These are phyloP conservation scores for Leucaena leucocephala DNA, from an alignment of 306 rosid genomes.

Conservation along the genomic window DNA sequence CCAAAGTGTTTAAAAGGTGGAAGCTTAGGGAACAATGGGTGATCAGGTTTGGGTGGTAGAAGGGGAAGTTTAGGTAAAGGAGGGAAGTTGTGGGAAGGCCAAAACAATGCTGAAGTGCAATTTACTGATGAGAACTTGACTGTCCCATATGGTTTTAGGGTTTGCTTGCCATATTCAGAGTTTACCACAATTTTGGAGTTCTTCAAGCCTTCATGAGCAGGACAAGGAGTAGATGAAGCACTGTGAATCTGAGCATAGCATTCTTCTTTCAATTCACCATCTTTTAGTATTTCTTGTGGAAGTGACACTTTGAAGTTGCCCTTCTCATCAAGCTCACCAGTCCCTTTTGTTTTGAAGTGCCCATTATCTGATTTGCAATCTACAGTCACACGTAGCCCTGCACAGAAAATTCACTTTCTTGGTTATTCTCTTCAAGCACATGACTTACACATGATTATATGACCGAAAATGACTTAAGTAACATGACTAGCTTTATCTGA, in stretches of 20 bases:
- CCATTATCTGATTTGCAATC: conserved; percentile 78
- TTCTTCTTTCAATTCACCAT: conserved; percentile 63
- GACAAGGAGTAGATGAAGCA: conserved; percentile 68
- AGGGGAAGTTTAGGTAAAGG: conserved; percentile 15
- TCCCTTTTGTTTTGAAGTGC: conserved; percentile 59
- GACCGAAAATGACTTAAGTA: not conserved
- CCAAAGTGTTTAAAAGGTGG: conserved; percentile 26
- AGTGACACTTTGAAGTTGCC: conserved; percentile 65
- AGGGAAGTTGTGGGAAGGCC: conserved; percentile 60
- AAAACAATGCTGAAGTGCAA: conserved; percentile 66
- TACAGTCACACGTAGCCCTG: conserved; percentile 71
- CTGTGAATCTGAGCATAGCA: conserved; percentile 86
- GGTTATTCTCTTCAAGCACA: not conserved
- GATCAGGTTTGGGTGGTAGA: not conserved
- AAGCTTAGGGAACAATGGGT: conserved; percentile 33
- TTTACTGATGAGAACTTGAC: conserved; percentile 70
- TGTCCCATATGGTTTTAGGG: conserved; percentile 49
- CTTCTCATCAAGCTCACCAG: conserved; percentile 58
- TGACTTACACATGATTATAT: not conserved
- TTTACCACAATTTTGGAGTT: conserved; percentile 54
- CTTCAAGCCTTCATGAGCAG: conserved; percentile 55
- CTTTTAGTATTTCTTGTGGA: conserved; percentile 59
- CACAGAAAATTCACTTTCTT: not conserved
- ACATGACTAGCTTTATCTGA: not conserved
- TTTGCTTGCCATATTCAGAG: conserved; percentile 53